Base-by-base conservation (phyloP, 306 rosid species). In the Casuarina cunninghamiana region DNA sequence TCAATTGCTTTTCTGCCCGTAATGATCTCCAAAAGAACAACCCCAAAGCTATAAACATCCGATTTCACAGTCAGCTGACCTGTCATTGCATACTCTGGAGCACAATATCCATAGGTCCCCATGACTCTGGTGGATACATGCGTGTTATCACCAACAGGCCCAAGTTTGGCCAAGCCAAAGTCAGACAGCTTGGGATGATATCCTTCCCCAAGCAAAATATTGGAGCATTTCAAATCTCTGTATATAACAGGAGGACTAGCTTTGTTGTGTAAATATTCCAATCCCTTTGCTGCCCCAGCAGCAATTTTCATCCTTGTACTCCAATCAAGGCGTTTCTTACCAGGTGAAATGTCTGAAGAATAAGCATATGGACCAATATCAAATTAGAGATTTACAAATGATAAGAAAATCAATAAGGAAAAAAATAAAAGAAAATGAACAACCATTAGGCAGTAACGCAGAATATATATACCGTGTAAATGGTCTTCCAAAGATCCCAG, bases 211-310 rank as follows among this genome's bases (percentile, higher is more conserved):
- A 95, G 97, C 90, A 95, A 90, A 84, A 95, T 95, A 81, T 95
- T 95, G 54, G 98, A 89, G 82, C 97, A 89, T 87, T 95, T 92
- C 71, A 92, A 78, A 86, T 95, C 97, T 84, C 98, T 85, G 76
- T 95, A 89, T 82, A 95, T 92, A 71, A 95, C 98, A n/a, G 98
- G 98, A 53, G 98, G 98, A 79, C 74, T 89, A 46, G 98, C 98
- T 83, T 87, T 89, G 85, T 92, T 96, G 37, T 95, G 98, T 53
- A 95, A 87, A 87, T 89, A 88, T 78, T 95, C 97, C 88, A 94
- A 79, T 26, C 97, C 98, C 82, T 74, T 90, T 53, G 97, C 98
- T 5, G 95, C 95, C 75, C 97, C 98, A 1, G 97, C 97, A 8
- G 97, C 97, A 77, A 94, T 85, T 87, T 88, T 94, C 98, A 92